These are phyloP conservation scores for Glutinoglossum americanum DNA, from an alignment of 495 filamentous ascomycete genomes.

Conservation along the genomic window DNA sequence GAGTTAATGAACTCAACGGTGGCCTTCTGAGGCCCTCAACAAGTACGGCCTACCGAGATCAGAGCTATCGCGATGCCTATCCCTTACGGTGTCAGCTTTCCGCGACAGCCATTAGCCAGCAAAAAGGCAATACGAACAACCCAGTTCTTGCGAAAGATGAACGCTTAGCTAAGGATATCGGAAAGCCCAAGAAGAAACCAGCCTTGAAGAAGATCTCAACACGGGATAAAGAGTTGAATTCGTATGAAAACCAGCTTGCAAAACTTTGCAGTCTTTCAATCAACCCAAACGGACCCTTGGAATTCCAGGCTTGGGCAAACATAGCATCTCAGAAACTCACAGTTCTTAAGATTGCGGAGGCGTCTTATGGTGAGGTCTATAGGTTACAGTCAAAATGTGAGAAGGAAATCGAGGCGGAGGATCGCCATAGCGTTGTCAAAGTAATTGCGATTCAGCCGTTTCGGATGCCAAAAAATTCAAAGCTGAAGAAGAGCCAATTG, in stretches of 20 bases:
- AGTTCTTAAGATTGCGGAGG: constrained; percentile 45
- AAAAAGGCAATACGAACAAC: background rate
- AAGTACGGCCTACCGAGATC: no score
- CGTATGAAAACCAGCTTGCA: background rate
- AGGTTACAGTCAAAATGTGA: constrained; percentile 28
- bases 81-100: no score
- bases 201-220: background rate
- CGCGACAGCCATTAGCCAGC: background rate
- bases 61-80: no score
- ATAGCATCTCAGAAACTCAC: constrained; percentile 25
- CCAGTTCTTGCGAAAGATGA: background rate
- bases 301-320: constrained; percentile 23
- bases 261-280: background rate
- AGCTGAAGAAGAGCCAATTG: constrained; percentile 11
- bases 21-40: no score
- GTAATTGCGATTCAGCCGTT: constrained; percentile 19
- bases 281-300: background rate
- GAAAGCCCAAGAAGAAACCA: background rate
- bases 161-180: background rate
- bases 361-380: constrained; percentile 48
- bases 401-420: constrained; percentile 21
- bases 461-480: constrained; percentile 14
- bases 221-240: background rate
- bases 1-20: no score
- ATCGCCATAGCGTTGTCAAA: constrained; percentile 26